These are phyloP conservation scores for Neofusicoccum ribis DNA, from an alignment of 2,329 filamentous ascomycete genomes.

Conservation along the genomic window DNA sequence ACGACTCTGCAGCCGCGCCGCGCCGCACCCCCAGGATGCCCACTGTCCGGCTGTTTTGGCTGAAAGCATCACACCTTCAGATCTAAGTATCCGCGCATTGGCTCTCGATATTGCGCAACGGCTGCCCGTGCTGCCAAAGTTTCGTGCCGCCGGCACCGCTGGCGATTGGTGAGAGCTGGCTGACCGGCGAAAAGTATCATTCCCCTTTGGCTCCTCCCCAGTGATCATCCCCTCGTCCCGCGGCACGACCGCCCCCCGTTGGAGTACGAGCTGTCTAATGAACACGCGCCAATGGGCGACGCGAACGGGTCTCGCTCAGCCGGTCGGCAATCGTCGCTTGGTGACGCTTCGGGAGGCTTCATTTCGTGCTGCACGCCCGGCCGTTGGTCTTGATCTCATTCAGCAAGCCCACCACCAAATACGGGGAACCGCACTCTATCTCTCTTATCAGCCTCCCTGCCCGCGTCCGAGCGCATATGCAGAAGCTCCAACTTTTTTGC, in stretches of 20 bases:
- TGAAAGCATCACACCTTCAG: background rate
- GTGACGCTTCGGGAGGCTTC: slow-evolving; percentile 4
- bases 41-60: background rate
- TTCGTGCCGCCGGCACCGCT: background rate
- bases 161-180: background rate
- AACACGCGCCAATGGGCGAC: slow-evolving; percentile 7
- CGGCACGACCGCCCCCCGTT: slow-evolving; percentile 7
- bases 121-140: background rate
- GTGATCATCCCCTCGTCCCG: slow-evolving; percentile 9
- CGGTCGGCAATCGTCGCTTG: slow-evolving; percentile 14
- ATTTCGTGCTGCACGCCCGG: slow-evolving; percentile 14
- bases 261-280: slow-evolving; percentile 13
- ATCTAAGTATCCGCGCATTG: background rate
- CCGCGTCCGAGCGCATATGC: background rate
- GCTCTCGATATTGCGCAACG: background rate
- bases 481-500: background rate
- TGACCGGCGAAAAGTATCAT: background rate
- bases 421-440: too few species aligned
- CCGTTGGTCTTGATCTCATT: background rate
- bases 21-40: background rate
- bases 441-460: background rate
- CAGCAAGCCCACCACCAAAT: too few species aligned
- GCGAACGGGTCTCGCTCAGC: background rate
- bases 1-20: background rate
- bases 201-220: background rate